phyloP scores from a whole-genome alignment of 371 early-diverging fungal genomes.

The Aphelidium insulamus region DNA sequence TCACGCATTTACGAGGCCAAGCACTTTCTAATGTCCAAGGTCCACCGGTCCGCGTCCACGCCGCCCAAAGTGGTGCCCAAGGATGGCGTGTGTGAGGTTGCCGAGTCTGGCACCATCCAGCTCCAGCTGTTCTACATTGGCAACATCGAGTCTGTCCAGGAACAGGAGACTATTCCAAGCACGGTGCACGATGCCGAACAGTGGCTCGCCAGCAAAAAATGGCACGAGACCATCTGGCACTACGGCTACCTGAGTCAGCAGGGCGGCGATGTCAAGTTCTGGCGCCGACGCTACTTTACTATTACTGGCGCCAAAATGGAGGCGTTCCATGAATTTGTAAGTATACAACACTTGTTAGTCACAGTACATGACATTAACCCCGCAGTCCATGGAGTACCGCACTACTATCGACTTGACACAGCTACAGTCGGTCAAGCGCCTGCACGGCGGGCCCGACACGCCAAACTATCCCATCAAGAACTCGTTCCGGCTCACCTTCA shows the following conservation, averaged over 20 bases:
- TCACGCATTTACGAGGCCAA: no score
- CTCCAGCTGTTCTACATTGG: constrained; percentile 18
- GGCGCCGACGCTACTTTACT: constrained; percentile 18
- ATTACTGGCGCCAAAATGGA: neutral
- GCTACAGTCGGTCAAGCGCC: no score
- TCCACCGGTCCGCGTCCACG: no score
- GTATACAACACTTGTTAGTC: neutral
- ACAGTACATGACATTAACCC: neutral
- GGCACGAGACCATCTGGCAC: constrained; percentile 18
- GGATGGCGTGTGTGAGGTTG: constrained; percentile 17
- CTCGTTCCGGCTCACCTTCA: no score
- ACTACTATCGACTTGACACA: no score
- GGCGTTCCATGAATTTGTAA: no score
- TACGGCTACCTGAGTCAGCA: constrained; percentile 18
- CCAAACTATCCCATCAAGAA: no score
- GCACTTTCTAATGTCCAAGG: no score
- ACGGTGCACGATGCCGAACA: constrained; percentile 13
- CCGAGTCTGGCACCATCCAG: constrained; percentile 10
- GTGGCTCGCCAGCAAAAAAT: constrained; percentile 12
- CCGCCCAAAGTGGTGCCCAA: no score
- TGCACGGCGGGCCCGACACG: no score
- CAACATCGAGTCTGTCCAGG: neutral
- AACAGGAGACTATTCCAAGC: constrained; percentile 10
- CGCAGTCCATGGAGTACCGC: no score
- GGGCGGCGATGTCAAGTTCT: constrained; percentile 20